phyloP scores from a whole-genome alignment of 179 eudicot genomes.

The Drosera spatulata region DNA sequence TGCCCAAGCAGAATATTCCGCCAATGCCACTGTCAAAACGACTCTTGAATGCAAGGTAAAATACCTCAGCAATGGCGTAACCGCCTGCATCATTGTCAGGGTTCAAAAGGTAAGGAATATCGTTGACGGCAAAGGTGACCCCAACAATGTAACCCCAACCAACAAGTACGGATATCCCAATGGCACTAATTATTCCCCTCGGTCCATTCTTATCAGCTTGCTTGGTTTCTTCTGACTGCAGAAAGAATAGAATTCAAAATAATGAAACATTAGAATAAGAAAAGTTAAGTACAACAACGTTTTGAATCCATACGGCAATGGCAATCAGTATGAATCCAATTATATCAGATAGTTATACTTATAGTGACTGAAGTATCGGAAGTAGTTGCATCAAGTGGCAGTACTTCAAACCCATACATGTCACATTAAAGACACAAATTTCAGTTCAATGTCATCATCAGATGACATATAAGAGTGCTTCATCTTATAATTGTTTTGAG shows the following conservation, averaged over 20 bases:
- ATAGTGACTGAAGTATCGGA: no score
- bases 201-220: conserved; percentile 86
- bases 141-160: conserved; percentile 96
- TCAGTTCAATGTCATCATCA: no score
- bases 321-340: no score
- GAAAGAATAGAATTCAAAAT: conserved; percentile 3
- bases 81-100: conserved; percentile 73
- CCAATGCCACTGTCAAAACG: conserved; percentile 79
- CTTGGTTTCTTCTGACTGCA: conserved; percentile 92
- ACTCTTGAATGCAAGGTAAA: conserved; percentile 66
- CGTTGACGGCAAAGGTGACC: conserved; percentile 74
- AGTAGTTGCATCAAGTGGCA: no score
- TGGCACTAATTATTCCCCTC: conserved; percentile 76
- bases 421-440: no score
- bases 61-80: conserved; percentile 87
- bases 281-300: no score
- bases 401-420: no score
- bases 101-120: conserved; percentile 60
- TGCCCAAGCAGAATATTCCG: conserved; percentile 73
- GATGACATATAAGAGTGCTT: no score
- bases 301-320: no score
- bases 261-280: background rate
- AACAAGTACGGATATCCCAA: conserved; percentile 71
- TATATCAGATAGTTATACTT: no score
- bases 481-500: no score